These are phyloP conservation scores for Solanum lignicaule DNA, from an alignment of 257 asterid species.

Conservation along the genomic window DNA sequence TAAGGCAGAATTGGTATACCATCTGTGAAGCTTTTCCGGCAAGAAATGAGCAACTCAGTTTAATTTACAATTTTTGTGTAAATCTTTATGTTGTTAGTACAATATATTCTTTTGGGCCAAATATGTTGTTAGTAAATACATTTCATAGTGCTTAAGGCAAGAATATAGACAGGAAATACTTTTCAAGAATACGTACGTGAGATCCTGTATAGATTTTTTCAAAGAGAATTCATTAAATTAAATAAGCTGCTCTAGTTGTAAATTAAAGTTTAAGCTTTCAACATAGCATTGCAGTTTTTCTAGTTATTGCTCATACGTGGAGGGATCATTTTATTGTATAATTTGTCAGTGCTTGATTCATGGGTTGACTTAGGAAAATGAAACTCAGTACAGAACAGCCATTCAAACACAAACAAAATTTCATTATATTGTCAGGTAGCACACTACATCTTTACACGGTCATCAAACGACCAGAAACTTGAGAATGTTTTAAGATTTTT, in stretches of 20 bases:
- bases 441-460: neutral
- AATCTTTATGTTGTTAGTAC: neutral
- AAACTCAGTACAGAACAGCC: neutral
- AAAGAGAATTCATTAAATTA: neutral
- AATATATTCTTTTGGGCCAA: neutral
- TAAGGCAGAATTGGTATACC: neutral
- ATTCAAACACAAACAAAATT: neutral
- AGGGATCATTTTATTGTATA: neutral
- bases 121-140: no score
- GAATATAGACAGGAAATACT: neutral
- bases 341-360: neutral
- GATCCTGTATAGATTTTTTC: neutral
- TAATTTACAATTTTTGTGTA: neutral
- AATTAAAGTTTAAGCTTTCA: neutral
- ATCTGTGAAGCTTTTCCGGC: neutral
- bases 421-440: neutral
- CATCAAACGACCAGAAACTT: neutral
- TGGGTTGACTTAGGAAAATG: neutral
- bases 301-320: neutral
- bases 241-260: neutral
- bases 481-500: neutral
- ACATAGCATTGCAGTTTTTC: neutral
- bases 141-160: neutral
- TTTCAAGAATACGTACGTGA: neutral
- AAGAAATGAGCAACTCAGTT: neutral